Percentiles rank a stretch among this genome's conserved stretches.
These are phyloP conservation scores for Dictyostelium discoideum DNA, from an alignment of 78 protist genomes.

Conservation along the genomic window DNA sequence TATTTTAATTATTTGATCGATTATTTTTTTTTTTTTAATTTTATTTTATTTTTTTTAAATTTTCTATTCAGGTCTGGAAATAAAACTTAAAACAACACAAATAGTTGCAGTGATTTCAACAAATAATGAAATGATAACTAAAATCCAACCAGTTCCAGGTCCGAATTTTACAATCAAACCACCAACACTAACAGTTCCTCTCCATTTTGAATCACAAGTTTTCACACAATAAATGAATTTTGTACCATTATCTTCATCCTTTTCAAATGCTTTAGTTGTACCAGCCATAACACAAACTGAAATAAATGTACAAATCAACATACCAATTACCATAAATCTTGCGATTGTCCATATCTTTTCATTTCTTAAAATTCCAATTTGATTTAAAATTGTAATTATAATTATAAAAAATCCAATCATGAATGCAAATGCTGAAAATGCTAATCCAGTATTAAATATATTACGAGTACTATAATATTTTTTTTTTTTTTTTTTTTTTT, in stretches of 20 bases:
- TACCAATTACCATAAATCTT: neutral
- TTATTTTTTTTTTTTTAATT: neutral
- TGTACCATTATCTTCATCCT: neutral
- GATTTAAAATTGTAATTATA: neutral
- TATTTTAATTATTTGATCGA: too few relatives aligned
- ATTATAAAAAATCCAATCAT: neutral
- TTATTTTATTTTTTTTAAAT: neutral
- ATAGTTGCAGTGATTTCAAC: neutral
- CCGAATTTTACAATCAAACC: neutral
- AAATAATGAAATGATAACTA: neutral
- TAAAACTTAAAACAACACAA: neutral
- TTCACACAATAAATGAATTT: neutral
- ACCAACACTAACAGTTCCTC: neutral
- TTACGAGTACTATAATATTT: neutral
- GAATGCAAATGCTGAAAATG: constrained; percentile 6
- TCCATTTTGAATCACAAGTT: constrained; percentile 10
- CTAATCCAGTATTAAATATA: constrained; percentile 9
- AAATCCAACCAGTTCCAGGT: neutral
- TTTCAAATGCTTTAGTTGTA: neutral
- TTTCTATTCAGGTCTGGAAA: neutral
- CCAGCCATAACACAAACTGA: neutral
- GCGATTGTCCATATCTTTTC: neutral
- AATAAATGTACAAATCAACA: neutral
- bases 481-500: neutral
- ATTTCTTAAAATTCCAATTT: neutral